These are phyloP conservation scores for Rusavskia elegans DNA, from an alignment of 495 filamentous ascomycete genomes.

Conservation along the genomic window DNA sequence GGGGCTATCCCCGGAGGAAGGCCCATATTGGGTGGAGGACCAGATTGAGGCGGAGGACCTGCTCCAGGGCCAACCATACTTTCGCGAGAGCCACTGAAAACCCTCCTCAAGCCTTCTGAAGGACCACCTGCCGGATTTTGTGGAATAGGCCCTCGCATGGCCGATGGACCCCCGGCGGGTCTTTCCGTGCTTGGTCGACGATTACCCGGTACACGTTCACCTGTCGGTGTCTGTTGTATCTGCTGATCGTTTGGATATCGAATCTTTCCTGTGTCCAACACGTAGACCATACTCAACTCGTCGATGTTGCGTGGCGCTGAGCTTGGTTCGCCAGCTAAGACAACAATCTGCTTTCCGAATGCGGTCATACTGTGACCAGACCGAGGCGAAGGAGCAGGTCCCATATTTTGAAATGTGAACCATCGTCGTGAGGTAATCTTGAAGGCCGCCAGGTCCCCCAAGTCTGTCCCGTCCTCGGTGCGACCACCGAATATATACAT, in stretches of 20 bases:
- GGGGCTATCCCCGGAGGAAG: slow-evolving; percentile 8
- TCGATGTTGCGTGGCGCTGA: slow-evolving; percentile 60
- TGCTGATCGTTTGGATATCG: slow-evolving; percentile 75
- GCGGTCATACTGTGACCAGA: slow-evolving; percentile 97
- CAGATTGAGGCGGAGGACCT: background rate
- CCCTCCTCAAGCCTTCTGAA: slow-evolving; percentile 36
- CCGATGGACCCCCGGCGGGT: slow-evolving; percentile 10
- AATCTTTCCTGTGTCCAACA: slow-evolving; percentile 90
- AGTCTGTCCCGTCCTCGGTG: slow-evolving; percentile 75
- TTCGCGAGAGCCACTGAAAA: slow-evolving; percentile 35
- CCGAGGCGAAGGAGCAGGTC: slow-evolving; percentile 78
- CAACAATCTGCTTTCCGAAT: slow-evolving; percentile 78
- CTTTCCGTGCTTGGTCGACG: slow-evolving; percentile 25
- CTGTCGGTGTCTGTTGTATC: slow-evolving; percentile 22
- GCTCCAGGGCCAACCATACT: slow-evolving; percentile 26
- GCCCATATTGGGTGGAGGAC: background rate
- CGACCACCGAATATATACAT: slow-evolving; percentile 99
- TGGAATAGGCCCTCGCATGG: slow-evolving; percentile 28
- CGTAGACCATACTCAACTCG: slow-evolving; percentile 79
- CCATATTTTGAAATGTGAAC: slow-evolving; percentile 99
- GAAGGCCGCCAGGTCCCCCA: slow-evolving; percentile 92
- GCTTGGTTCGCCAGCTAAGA: slow-evolving; percentile 87
- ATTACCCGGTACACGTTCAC: slow-evolving; percentile 19
- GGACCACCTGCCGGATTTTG: slow-evolving; percentile 47
- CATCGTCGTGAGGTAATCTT: slow-evolving; percentile 79